Conservation (phyloP, 129 eudicot species). For the Artemisia tridentata region DNA sequence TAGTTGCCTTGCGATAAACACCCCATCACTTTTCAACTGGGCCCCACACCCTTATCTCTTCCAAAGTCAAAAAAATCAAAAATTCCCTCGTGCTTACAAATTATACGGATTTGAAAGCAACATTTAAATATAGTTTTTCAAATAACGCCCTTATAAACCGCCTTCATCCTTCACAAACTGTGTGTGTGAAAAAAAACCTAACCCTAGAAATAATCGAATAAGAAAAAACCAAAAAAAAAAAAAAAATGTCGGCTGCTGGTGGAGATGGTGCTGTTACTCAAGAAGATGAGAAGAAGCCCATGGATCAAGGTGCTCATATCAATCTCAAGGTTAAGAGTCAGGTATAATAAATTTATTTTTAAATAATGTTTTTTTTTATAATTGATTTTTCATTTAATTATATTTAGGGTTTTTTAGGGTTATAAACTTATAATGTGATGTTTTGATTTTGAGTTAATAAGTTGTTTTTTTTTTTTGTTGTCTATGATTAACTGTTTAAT, state of each 20-base stretch:
- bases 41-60: slow-evolving; percentile 2
- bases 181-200: background rate
- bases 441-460: background rate
- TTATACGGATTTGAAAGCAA: slow-evolving; percentile 35
- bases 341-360: slow-evolving; percentile 23
- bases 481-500: background rate
- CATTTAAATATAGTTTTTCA: slow-evolving; percentile 43
- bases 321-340: slow-evolving; percentile 74
- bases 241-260: slow-evolving; percentile 36
- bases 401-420: background rate
- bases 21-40: background rate
- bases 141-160: slow-evolving; percentile 33
- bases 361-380: background rate
- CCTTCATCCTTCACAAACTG: slow-evolving; percentile 3
- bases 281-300: slow-evolving; percentile 59
- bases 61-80: slow-evolving; percentile 30
- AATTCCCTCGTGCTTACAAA: slow-evolving; percentile 23
- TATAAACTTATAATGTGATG: background rate
- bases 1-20: background rate
- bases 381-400: background rate
- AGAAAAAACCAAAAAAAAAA: no score
- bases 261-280: slow-evolving; percentile 30
- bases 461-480: background rate
- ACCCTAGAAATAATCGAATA: slow-evolving; percentile 21
- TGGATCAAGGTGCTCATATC: slow-evolving; percentile 50